Evolutionary conservation across 2,329 filamentous ascomycete genomes (phyloP), one percentile per base, ranked within the genome.

Genomic region (Neofusicoccum parvum): DNA sequence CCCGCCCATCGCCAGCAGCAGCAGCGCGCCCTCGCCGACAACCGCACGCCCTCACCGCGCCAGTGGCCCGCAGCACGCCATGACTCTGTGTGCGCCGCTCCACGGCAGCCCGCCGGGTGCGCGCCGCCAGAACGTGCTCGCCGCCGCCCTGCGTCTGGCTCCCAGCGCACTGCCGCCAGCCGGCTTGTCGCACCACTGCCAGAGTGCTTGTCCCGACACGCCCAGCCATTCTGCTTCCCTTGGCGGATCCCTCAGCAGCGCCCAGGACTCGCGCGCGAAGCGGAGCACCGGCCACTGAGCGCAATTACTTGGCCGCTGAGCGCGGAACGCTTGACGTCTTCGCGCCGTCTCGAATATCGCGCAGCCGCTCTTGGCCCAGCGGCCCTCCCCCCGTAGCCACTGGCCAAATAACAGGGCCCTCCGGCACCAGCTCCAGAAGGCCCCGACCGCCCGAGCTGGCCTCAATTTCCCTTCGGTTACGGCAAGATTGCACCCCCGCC

Each of bases 291-390:
- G 48, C 59, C 59, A 62, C 59, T 41, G 49, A 56, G 62, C 62
- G 62, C 62, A 65, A 65, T 65, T 65, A 65, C 62, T 65, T 65
- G 62, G 62, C 62, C 51, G 62, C 62, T 65, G 62, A 49, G 45
- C 39, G 50, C 62, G 50, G 41, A 58, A 56, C 50, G 50, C 62
- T 62, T 48, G 50, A 65, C 49, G 34, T 50, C 43, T 48, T 56
- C 62, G 41, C 50, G 39, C 62, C 34, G 49, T 56, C 62, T 49
- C 50, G 62, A 62, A 62, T 60, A 53, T 51, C 59, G 59, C 59
- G 59, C 59, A 62, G 59, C 59, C 46, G 45, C 59, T 51, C 60
- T 64, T 64, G 49, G 39, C 60, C 60, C 59, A 37, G 20, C 62
- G 49, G 54, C 54, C 4, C 39, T 20, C 49, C 39, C 39, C 39